Percentiles rank a stretch among this genome's conserved stretches.
phyloP scores from a whole-genome alignment of 1,284 basidiomycete genomes.

The Ceratobasidium sp. region DNA sequence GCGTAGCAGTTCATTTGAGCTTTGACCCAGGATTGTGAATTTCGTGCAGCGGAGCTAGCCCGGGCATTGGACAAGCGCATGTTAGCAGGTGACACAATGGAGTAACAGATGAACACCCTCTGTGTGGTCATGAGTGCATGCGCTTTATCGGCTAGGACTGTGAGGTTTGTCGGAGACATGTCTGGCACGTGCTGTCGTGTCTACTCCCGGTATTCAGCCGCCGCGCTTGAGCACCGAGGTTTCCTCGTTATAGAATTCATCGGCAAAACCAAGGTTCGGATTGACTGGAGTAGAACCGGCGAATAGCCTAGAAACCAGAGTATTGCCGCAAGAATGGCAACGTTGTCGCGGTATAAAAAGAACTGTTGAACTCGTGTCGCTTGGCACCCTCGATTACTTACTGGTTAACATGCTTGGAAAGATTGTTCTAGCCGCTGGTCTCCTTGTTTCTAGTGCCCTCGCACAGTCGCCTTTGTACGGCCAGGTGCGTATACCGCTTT shows the following conservation, averaged over 20 bases:
- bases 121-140: neutral
- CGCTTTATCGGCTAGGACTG: neutral
- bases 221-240: constrained; percentile 25
- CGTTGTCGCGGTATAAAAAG: constrained; percentile 31
- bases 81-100: constrained; percentile 26
- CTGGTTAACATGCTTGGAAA: constrained; percentile 27
- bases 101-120: constrained; percentile 1
- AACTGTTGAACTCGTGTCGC: neutral
- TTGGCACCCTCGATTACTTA: constrained; percentile 14
- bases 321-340: constrained; percentile 24
- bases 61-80: constrained; percentile 42
- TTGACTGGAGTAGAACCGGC: constrained; percentile 19
- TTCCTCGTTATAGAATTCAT: constrained; percentile 15
- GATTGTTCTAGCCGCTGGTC: neutral
- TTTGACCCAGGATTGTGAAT: constrained; percentile 39
- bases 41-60: constrained; percentile 39
- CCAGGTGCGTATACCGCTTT: constrained; percentile 50
- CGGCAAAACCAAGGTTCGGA: constrained; percentile 42
- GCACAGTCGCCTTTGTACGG: constrained; percentile 54
- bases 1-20: neutral
- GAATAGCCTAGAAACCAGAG: constrained; percentile 24
- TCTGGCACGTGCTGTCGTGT: constrained; percentile 10
- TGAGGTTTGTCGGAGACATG: neutral
- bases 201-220: constrained; percentile 36
- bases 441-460: constrained; percentile 46